These are phyloP conservation scores for Penicillium sp. DNA, from an alignment of 2,329 filamentous ascomycete genomes.

Conservation along the genomic window DNA sequence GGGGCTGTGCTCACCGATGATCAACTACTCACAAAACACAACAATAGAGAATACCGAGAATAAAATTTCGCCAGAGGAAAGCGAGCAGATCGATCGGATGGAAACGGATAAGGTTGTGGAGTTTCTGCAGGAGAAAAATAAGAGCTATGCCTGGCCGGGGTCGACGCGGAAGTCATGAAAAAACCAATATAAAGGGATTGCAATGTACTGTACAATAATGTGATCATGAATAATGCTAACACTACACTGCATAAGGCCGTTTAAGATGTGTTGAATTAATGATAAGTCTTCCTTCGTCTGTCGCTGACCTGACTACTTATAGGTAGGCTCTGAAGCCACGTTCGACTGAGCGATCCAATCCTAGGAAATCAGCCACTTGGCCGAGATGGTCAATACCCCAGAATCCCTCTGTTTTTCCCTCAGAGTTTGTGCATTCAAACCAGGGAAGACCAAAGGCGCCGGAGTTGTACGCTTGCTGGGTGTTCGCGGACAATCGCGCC, in stretches of 20 bases:
- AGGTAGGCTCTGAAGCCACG: constrained; percentile 36
- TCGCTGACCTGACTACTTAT: constrained; percentile 19
- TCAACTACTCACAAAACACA: not conserved
- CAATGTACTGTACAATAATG: not conserved
- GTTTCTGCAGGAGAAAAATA: constrained; percentile 38
- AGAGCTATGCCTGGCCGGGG: constrained; percentile 23
- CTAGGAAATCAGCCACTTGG: constrained; percentile 58
- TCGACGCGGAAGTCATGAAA: constrained; percentile 10
- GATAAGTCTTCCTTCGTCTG: not conserved
- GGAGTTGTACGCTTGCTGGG: constrained; percentile 55
- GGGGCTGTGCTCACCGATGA: not conserved
- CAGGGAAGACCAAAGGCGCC: constrained; percentile 67
- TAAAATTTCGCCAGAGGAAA: constrained; percentile 22
- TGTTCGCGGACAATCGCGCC: constrained; percentile 53
- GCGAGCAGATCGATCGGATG: constrained; percentile 33
- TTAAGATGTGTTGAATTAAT: not conserved
- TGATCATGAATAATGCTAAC: constrained; percentile 4
- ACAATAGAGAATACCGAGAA: not conserved
- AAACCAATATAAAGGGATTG: not conserved
- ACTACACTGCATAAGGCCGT: not conserved
- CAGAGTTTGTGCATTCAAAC: constrained; percentile 60
- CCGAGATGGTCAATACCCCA: constrained; percentile 68
- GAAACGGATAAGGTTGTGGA: constrained; percentile 38
- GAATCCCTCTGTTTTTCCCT: constrained; percentile 60
- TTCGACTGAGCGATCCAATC: constrained; percentile 48